Conservation (phyloP, 352 stramenopile species). For the Pythium graminicola region DNA sequence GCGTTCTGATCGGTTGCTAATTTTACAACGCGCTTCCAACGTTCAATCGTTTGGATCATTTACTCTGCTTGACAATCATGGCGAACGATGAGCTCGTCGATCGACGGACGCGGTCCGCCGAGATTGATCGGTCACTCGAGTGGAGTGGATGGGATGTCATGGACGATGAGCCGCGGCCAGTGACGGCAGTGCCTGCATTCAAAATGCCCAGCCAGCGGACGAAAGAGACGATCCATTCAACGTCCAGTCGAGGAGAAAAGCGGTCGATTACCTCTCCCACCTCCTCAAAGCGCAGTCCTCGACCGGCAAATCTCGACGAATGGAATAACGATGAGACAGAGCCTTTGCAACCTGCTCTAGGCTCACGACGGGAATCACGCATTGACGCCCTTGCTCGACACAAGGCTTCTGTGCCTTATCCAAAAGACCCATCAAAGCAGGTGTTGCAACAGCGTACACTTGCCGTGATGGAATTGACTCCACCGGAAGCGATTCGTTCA, state of each 20-base stretch:
- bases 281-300: too few relatives aligned
- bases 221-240: too few relatives aligned
- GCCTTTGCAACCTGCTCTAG: too few relatives aligned
- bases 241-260: neutral
- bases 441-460: conserved; percentile 30
- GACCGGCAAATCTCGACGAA: too few relatives aligned
- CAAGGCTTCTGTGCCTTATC: conserved; percentile 4
- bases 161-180: conserved; percentile 1
- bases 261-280: neutral
- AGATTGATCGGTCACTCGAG: conserved; percentile 1
- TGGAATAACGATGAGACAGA: conserved; percentile 61
- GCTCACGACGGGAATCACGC: neutral
- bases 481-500: neutral
- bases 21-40: neutral
- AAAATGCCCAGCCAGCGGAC: neutral
- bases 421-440: conserved; percentile 14
- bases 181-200: neutral
- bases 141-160: conserved; percentile 1
- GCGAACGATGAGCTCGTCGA: too few relatives aligned
- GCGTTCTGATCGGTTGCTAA: neutral
- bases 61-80: too few relatives aligned
- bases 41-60: neutral
- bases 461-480: conserved; percentile 24
- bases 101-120: too few relatives aligned
- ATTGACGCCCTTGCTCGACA: conserved; percentile 7